Conservation (phyloP, 192 early-diverging fungal genomes). For the Funneliformis geosporum region DNA sequence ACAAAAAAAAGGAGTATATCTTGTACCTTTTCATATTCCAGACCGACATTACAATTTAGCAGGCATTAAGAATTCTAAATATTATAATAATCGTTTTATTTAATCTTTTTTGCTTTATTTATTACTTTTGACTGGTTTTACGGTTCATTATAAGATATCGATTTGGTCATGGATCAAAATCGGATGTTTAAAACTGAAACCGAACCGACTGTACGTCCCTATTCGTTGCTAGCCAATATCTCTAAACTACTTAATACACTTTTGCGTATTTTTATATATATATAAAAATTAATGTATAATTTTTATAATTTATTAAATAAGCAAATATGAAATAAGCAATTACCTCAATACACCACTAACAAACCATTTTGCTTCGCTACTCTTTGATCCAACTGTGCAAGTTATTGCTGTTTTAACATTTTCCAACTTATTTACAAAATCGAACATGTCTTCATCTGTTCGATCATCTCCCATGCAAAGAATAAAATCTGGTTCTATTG, state of each 20-base stretch:
- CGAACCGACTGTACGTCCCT: background rate
- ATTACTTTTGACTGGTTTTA: too few species aligned
- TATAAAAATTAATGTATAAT: background rate
- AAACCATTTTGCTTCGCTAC: constrained; percentile 57
- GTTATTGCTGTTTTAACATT: constrained; percentile 42
- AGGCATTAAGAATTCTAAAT: too few species aligned
- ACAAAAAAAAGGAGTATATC: too few species aligned
- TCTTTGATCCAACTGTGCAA: constrained; percentile 57
- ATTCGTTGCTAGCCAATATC: background rate
- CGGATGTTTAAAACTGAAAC: too few species aligned
- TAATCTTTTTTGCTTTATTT: too few species aligned
- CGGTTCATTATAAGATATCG: too few species aligned
- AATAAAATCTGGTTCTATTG: constrained; percentile 68
- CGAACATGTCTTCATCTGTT: constrained; percentile 83
- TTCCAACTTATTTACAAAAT: constrained; percentile 52
- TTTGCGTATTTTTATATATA: background rate
- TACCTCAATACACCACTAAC: constrained; percentile 46
- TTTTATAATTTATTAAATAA: background rate
- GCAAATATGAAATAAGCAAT: background rate
- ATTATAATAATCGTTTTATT: too few species aligned
- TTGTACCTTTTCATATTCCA: too few species aligned
- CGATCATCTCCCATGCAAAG: constrained; percentile 76
- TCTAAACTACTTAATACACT: constrained; percentile 2
- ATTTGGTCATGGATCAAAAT: too few species aligned
- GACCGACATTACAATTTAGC: too few species aligned